Base-by-base conservation (phyloP, 148 eudicot species). In the Rhododendron mucronatum region DNA sequence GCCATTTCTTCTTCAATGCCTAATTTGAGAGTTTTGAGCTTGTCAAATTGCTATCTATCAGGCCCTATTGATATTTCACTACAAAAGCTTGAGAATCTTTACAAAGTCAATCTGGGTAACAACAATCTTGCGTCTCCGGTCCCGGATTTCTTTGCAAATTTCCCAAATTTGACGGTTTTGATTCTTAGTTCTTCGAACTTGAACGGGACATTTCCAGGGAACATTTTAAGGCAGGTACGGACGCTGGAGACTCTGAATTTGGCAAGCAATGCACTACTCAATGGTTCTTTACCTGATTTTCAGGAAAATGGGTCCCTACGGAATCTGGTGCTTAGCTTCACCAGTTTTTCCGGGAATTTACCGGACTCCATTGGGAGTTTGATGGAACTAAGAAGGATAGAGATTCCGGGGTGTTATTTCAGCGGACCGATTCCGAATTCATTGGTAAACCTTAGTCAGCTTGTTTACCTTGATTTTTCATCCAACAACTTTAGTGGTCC, bases 391-490 rank as follows among this genome's bases (percentile, higher is more conserved):
- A 75, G 89, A 23, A 84, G 28, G 78, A 26, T 93, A 11, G 91
- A 89, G 6, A 82, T 91, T 26, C 28, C 33, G 0, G 15, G 50
- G 44, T 88, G 92, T 80, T 63, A 50, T n/a, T 90, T 93, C 83
- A 83, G 41, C 12, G 95, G 93, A 51, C 37, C 1, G 1, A 82
- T 93, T 57, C 93, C 93, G 1, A 20, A 80, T 53, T 71, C 90
- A 10, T 69, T 90, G 57, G 85, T 83, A 48, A 86, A 83, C 12
- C 90, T 91, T 26, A 77, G 55, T 3, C 84, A 87, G 13, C 84
- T 93, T 12, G 90, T 87, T 71, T 76, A 88, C 80, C 33, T 93
- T 65, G 91, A 90, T 39, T 71, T 91, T 28, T 82, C 90, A 2
- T 55, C 0, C 0, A 91, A 91, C 48, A 78, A 50, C 1, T 88